These are phyloP conservation scores for Mucor velutinosus DNA, from an alignment of 371 early-diverging fungal genomes.

Conservation along the genomic window DNA sequence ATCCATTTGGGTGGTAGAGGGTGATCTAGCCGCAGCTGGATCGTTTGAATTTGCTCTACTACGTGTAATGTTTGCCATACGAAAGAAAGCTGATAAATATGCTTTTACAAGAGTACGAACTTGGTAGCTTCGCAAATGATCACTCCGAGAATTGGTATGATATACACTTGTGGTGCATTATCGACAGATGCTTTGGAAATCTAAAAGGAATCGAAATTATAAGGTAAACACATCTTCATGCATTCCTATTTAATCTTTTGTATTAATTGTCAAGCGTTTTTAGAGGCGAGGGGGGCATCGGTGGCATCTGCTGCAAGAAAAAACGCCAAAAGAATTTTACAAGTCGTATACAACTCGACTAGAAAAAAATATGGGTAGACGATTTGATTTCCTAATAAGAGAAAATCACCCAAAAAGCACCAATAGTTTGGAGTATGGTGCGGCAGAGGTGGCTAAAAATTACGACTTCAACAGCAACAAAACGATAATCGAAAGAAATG, in stretches of 20 bases:
- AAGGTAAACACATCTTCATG: conserved; percentile 19
- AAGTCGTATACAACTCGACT: conserved; percentile 21
- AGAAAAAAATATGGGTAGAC: conserved; percentile 18
- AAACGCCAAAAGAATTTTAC: conserved; percentile 26
- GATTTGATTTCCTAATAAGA: conserved; percentile 17
- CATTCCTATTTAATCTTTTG: conserved; percentile 28
- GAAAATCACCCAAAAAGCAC: conserved; percentile 16
- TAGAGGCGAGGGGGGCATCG: conserved; percentile 23
- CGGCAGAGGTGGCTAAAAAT: conserved; percentile 19
- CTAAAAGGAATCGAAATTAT: conserved; percentile 21
- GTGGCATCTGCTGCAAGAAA: conserved; percentile 27
- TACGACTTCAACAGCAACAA: conserved; percentile 23
- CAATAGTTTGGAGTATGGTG: conserved; percentile 21
- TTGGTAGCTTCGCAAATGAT: conserved; percentile 22
- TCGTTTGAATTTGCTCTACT: too few species aligned
- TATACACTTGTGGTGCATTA: conserved; percentile 23
- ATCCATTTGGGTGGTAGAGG: too few species aligned
- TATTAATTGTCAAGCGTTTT: conserved; percentile 24
- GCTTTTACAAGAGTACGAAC: conserved; percentile 26
- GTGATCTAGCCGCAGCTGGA: too few species aligned
- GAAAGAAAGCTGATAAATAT: conserved; percentile 7
- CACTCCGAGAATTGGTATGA: conserved; percentile 28
- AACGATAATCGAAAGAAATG: conserved; percentile 15
- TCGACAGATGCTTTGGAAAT: conserved; percentile 24
- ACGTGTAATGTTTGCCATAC: too few species aligned